Evolutionary conservation across 345 rosid genomes (phyloP).

Genomic region (Eucalyptus marginata): DNA sequence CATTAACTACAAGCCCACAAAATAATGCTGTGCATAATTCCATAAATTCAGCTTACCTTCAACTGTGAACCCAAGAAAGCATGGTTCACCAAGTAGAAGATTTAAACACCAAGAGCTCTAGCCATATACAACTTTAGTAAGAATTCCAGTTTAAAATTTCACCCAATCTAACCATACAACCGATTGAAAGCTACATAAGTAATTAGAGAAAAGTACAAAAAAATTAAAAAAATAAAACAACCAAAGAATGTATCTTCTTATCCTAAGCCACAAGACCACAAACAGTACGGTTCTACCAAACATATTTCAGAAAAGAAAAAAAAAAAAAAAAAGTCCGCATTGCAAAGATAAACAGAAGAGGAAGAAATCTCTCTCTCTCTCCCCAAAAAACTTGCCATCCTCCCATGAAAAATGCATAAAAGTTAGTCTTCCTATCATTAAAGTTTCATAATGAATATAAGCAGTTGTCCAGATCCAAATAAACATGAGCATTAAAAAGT

Average conservation of each 20-base stretch:
- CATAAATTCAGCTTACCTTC: constrained; percentile 27
- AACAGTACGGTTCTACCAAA: background rate
- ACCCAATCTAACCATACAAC: constrained; percentile 34
- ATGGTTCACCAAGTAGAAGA: constrained; percentile 61
- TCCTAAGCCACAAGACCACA: background rate
- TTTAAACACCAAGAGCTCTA: constrained; percentile 72
- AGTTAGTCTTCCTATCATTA: background rate
- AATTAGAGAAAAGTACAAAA: background rate
- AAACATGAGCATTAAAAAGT: too few relatives aligned
- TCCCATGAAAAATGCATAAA: background rate
- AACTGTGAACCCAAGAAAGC: constrained; percentile 30
- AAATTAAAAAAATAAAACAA: constrained; percentile 45
- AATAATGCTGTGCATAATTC: background rate
- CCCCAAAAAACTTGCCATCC: background rate
- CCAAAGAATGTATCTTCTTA: background rate
- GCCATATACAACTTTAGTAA: constrained; percentile 73
- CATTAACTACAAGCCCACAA: background rate
- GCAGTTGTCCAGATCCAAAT: too few relatives aligned
- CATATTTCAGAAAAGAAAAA: background rate
- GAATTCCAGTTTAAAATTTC: too few relatives aligned
- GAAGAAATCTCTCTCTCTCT: background rate
- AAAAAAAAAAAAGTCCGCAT: too few relatives aligned
- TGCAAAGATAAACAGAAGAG: background rate
- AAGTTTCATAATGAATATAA: too few relatives aligned
- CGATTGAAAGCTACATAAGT: background rate